Base-by-base conservation (phyloP, 2,329 filamentous ascomycete species). In the Alternaria metachromatica region DNA sequence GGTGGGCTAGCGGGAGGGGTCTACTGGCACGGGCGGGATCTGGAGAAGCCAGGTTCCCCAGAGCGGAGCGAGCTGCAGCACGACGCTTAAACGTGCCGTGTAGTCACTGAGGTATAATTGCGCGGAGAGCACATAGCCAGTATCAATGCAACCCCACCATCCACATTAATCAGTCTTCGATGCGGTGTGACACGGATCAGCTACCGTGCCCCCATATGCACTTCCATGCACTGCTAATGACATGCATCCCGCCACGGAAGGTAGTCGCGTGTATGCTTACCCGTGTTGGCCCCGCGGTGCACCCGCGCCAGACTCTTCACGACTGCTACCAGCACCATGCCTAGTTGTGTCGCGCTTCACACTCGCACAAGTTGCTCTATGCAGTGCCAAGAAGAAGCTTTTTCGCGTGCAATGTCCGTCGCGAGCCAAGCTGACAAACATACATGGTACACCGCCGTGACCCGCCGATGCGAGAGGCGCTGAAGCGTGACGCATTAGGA, bases 191-290 rank as follows among this genome's bases (percentile, higher is more conserved):
- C 64, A 44, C 54, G 59, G 58, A 55, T 21, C 46, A 53, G 62
- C 63, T 45, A 45, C 60, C 55, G 44, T 45, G 11, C 11, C 56
- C 30, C 41, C 60, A 41, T 41, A 41, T 41, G 37, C 37, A 41
- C 37, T 41, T 5, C 9, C 60, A 43, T 18, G 44, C 49, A 45
- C 33, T 21, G 21, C 55, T 15, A 9, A 53, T 58, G 55, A 53
- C 55, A 55, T 55, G 60, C 50, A 28, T 33, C 18, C 30, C 41
- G 28, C 53, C 18, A 23, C 20, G 49, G 58, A 45, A 66, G 60
- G 37, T 43, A 59, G 71, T 76, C 71, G 72, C 72, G 73, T 76
- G 74, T 70, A 58, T 67, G 70, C 51, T 56, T 73, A 56, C 65
- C 62, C 53, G 20, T 65, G 37, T 57, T 58, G 58, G 37, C 37